A percentile compares a stretch with the other conserved stretches of the same genome.
Conservation (phyloP, 768 basidiomycete species). For the Tulasnella sp. region DNA sequence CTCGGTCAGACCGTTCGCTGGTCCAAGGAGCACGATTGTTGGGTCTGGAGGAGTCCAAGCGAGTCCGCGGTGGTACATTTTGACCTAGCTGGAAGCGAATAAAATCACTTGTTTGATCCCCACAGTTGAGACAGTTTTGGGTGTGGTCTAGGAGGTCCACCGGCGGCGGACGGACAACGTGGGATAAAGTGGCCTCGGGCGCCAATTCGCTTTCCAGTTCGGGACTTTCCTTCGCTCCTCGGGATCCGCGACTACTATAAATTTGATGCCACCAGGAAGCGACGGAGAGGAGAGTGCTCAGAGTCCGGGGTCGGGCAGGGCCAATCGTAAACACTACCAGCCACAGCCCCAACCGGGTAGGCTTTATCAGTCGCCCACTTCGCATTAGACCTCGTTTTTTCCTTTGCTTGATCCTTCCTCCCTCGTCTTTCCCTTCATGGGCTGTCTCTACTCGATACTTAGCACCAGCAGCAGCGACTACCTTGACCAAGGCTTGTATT, state of each 20-base stretch:
- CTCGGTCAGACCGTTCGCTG: not conserved
- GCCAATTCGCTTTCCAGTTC: not conserved
- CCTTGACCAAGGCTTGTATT: not conserved
- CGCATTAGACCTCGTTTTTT: not conserved
- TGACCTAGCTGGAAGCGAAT: not conserved
- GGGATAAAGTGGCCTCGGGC: not conserved
- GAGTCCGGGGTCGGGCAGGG: not conserved
- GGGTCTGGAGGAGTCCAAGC: not conserved
- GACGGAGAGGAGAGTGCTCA: not conserved
- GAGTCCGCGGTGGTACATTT: not conserved
- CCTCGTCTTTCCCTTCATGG: not conserved
- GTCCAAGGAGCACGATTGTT: not conserved
- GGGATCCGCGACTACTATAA: not conserved
- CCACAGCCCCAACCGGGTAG: not conserved
- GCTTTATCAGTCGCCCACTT: not conserved
- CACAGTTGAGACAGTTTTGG: not conserved
- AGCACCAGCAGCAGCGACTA: not conserved
- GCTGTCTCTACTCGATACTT: conserved; percentile 2
- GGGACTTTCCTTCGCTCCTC: not conserved
- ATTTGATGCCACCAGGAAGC: not conserved
- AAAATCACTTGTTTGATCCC: not conserved
- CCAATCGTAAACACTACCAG: not conserved
- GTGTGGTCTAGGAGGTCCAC: not conserved
- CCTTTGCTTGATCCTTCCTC: not conserved
- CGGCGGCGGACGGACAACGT: not conserved